Evolutionary conservation across 768 basidiomycete species (phyloP).

Genomic region (Tulasnella sp.): DNA sequence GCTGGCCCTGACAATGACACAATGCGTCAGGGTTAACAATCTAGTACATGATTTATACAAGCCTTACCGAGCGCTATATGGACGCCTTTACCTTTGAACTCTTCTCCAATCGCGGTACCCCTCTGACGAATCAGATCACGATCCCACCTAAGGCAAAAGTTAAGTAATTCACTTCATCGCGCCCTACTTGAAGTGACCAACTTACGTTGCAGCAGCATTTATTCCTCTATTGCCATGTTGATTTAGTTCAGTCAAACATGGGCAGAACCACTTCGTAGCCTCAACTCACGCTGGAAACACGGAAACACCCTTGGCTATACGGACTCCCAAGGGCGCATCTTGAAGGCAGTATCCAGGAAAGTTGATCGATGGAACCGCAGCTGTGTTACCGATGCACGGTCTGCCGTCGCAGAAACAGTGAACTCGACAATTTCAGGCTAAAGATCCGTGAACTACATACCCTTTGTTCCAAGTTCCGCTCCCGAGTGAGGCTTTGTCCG

Average conservation of each 20-base stretch:
- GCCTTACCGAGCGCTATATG: conserved; percentile 26
- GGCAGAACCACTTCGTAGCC: background rate
- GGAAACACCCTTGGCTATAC: conserved; percentile 33
- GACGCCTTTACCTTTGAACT: conserved; percentile 49
- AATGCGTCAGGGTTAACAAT: background rate
- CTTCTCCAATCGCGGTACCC: conserved; percentile 44
- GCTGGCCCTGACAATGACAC: background rate
- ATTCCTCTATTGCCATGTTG: conserved; percentile 29
- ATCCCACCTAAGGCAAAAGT: conserved; percentile 27
- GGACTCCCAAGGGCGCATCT: conserved; percentile 40
- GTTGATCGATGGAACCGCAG: conserved; percentile 33
- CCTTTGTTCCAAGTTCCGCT: too few species aligned
- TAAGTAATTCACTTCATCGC: background rate
- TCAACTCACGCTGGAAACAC: conserved; percentile 37
- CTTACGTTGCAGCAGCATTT: conserved; percentile 39
- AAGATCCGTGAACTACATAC: too few species aligned
- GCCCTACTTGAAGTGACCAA: background rate
- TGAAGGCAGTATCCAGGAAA: conserved; percentile 40
- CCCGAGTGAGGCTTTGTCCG: too few species aligned
- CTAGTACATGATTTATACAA: background rate
- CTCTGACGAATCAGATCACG: conserved; percentile 43
- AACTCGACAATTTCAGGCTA: conserved; percentile 17
- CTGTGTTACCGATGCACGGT: conserved; percentile 37
- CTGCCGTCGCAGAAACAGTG: background rate
- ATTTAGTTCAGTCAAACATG: background rate